Evolutionary conservation across 345 rosid species (phyloP), one percentile per base, ranked within the genome.

Genomic region (Rhodamnia rubescens): DNA sequence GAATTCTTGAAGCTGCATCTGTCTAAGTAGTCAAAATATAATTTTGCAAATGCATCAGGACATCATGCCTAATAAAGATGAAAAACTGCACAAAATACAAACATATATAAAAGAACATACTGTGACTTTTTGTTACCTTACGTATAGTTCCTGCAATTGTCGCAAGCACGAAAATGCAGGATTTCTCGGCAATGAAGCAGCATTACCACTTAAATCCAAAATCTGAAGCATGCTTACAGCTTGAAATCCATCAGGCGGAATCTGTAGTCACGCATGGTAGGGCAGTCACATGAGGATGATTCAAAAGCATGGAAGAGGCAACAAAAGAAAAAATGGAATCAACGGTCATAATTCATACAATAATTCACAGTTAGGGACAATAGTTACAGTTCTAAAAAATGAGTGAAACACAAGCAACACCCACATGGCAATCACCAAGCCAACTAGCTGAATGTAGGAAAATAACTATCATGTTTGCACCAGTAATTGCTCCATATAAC

Each of bases 191-290:
- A 94, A 87, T 20, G 95, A 91, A 91, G 90, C 90, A 61, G 90
- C 91, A 89, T 92, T 95, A 53, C 96, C 92, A 86, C 98, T 97
- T 83, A 97, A 90, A 88, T 97, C 98, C 88, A 95, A 90, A 86
- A 95, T 90, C 89, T 91, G 97, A 86, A 96, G 94, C 92, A 86
- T 90, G 54, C 93, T 87, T 85, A 94, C 93, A 61, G 92, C 92
- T 87, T 91, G 92, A 88, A 96, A 94, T 84, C 97, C 99, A 89
- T 95, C 94, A 8, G 90, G 80, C 32, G 96, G 94, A 88, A 96
- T 91, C 99, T 96, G 83, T 49, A 84, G 87, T 85, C 85, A 90
- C 86, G 54, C 42, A 85, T 61, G 86, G 47, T 18, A 69, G 80
- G 80, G 80, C 47, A 69, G 56, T 81, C 42, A 82, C 7, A n/a